phyloP scores from a whole-genome alignment of 495 filamentous ascomycete species.

The Aspergillus heteromorphus region DNA sequence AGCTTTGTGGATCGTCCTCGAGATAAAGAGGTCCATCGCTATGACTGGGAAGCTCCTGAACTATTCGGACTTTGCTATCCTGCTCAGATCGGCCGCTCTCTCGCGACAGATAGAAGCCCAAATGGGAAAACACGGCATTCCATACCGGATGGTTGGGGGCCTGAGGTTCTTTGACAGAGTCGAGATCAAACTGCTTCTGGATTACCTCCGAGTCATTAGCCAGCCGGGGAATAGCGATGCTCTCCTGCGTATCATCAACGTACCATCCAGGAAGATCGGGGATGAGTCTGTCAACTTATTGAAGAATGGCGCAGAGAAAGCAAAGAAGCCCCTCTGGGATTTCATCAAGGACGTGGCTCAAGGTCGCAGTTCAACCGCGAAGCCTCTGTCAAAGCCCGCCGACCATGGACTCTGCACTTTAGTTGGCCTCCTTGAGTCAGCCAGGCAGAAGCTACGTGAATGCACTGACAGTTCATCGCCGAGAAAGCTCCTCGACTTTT shows the following conservation, averaged over 20 bases:
- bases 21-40: conserved; percentile 66
- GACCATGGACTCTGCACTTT: conserved; percentile 59
- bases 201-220: conserved; percentile 82
- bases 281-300: conserved; percentile 72
- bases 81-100: conserved; percentile 77
- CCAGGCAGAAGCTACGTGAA: conserved; percentile 53
- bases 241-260: conserved; percentile 76
- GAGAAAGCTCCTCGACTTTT: conserved; percentile 64
- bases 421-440: conserved; percentile 58
- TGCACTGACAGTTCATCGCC: conserved; percentile 46
- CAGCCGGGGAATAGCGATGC: conserved; percentile 89
- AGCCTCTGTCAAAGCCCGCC: conserved; percentile 61
- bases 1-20: conserved; percentile 82
- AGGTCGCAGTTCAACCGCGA: conserved; percentile 59
- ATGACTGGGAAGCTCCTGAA: conserved; percentile 69
- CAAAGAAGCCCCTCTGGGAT: conserved; percentile 65
- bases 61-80: conserved; percentile 75
- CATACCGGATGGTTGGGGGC: conserved; percentile 94
- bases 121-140: conserved; percentile 78
- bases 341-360: conserved; percentile 65
- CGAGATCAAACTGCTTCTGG: conserved; percentile 84
- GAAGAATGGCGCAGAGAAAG: conserved; percentile 65
- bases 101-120: conserved; percentile 81
- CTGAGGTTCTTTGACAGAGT: conserved; percentile 86
- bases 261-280: conserved; percentile 75